Evolutionary conservation across 2,329 filamentous ascomycete species (phyloP).

Genomic region (Colletotrichum lindemuthianum): DNA sequence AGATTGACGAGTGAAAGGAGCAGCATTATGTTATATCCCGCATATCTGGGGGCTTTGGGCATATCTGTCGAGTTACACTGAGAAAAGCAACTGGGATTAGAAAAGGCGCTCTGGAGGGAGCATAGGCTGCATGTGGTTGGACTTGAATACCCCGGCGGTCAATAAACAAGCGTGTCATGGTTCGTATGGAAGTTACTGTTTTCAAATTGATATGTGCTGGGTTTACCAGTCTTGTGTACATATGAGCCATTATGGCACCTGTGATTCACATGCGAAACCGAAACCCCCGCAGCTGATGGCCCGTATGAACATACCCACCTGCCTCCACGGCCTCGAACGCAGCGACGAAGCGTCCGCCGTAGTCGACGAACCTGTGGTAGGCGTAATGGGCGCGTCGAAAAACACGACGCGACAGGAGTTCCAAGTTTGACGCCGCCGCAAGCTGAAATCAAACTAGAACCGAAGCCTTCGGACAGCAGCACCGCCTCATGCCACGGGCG

Average conservation of each 20-base stretch:
- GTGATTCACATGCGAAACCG: not conserved
- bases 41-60: not conserved
- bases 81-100: too few relatives aligned
- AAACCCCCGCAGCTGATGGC: not conserved
- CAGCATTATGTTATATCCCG: not conserved
- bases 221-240: constrained; percentile 30
- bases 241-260: constrained; percentile 7
- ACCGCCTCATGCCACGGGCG: constrained; percentile 76
- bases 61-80: too few relatives aligned
- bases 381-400: not conserved
- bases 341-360: not conserved
- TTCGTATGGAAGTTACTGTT: constrained; percentile 7
- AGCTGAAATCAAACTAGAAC: not conserved
- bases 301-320: not conserved
- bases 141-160: constrained; percentile 40
- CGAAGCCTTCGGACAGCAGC: not conserved
- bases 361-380: not conserved
- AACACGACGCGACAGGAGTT: not conserved
- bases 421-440: not conserved
- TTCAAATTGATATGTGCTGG: constrained; percentile 35
- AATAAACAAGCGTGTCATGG: not conserved
- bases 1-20: constrained; percentile 45
- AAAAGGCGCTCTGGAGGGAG: too few relatives aligned
- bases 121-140: not conserved
- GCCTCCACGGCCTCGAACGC: not conserved